These are phyloP conservation scores for Salix koriyanagi DNA, from an alignment of 345 rosid species.

Conservation along the genomic window DNA sequence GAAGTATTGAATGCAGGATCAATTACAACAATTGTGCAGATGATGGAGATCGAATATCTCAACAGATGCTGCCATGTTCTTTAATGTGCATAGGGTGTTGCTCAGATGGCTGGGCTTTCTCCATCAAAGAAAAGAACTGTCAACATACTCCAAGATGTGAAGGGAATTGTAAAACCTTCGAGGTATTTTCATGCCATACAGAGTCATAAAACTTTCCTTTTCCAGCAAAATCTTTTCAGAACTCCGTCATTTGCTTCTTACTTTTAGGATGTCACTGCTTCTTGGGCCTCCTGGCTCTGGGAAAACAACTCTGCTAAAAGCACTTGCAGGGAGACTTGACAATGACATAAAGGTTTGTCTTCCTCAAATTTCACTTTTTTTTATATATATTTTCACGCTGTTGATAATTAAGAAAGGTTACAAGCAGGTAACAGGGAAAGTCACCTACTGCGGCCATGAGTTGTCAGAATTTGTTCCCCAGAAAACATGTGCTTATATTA, in stretches of 20 bases:
- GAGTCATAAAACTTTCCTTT: neutral
- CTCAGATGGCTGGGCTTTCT: slow-evolving; percentile 25
- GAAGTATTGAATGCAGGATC: too few relatives aligned
- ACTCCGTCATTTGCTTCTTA: neutral
- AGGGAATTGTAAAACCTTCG: slow-evolving; percentile 36
- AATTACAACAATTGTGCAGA: too few relatives aligned
- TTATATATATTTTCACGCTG: neutral
- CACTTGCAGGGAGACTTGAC: slow-evolving; percentile 36
- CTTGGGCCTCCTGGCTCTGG: slow-evolving; percentile 45
- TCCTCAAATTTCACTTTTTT: neutral
- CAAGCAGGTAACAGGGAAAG: slow-evolving; percentile 30
- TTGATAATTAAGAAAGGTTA: neutral
- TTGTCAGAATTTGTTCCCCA: slow-evolving; percentile 41
- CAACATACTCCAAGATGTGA: slow-evolving; percentile 33
- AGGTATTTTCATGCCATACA: slow-evolving; percentile 17
- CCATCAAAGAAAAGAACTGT: slow-evolving; percentile 38
- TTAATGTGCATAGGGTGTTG: slow-evolving; percentile 18
- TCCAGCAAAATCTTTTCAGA: neutral
- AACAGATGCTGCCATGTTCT: too few relatives aligned
- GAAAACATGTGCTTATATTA: slow-evolving; percentile 42
- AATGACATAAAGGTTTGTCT: slow-evolving; percentile 28
- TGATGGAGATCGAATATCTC: too few relatives aligned
- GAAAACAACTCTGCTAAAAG: slow-evolving; percentile 36
- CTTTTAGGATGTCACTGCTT: slow-evolving; percentile 37
- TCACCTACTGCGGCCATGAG: slow-evolving; percentile 46